phyloP scores from a whole-genome alignment of 2,329 filamentous ascomycete species.

The Huntiella bhutanensis region DNA sequence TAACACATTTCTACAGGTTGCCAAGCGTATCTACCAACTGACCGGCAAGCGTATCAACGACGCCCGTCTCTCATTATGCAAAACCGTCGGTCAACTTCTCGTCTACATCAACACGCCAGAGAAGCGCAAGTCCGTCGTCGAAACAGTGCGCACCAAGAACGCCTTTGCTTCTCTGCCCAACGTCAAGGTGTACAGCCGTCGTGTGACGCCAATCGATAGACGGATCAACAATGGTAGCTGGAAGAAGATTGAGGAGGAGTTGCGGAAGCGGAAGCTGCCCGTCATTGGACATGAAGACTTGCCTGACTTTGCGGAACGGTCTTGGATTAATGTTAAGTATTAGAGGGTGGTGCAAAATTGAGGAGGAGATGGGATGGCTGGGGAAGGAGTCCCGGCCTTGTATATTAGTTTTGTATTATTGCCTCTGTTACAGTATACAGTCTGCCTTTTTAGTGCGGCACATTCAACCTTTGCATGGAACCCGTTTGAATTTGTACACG shows the following conservation, averaged over 20 bases:
- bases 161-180: slow-evolving; percentile 41
- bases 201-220: slow-evolving; percentile 51
- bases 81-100: slow-evolving; percentile 35
- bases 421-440: neutral
- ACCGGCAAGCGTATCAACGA: slow-evolving; percentile 64
- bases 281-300: slow-evolving; percentile 27
- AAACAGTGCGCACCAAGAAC: slow-evolving; percentile 31
- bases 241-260: slow-evolving; percentile 60
- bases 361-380: slow-evolving; percentile 1
- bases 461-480: too few species aligned
- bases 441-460: too few species aligned
- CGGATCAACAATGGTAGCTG: slow-evolving; percentile 55
- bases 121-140: slow-evolving; percentile 42
- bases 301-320: slow-evolving; percentile 24
- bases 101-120: slow-evolving; percentile 32
- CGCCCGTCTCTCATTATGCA: slow-evolving; percentile 37
- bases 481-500: too few species aligned
- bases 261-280: slow-evolving; percentile 42
- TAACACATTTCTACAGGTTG: slow-evolving; percentile 32
- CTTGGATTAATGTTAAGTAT: slow-evolving; percentile 23
- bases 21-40: slow-evolving; percentile 64
- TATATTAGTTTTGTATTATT: slow-evolving; percentile 9
- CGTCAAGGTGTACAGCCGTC: slow-evolving; percentile 44
- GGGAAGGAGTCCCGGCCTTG: neutral
- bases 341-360: slow-evolving; percentile 12